phyloP scores from a whole-genome alignment of 2,329 filamentous ascomycete genomes.

The Domatiomyces catenatus region DNA sequence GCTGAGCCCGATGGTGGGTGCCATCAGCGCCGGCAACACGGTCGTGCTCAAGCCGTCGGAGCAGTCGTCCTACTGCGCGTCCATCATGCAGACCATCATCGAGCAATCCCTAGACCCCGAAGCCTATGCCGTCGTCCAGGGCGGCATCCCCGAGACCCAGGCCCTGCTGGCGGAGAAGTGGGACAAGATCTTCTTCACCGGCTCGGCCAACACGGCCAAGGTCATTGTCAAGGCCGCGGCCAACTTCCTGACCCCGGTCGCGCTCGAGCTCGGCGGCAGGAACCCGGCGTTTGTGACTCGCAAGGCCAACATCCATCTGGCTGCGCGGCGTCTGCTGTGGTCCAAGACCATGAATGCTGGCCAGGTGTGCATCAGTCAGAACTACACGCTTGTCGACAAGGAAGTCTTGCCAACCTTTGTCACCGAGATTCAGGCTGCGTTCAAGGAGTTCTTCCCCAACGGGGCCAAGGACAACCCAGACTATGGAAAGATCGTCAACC shows the following conservation, averaged over 20 bases:
- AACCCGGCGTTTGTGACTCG: conserved; percentile 89
- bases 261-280: conserved; percentile 75
- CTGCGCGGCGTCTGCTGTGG: conserved; percentile 75
- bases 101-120: conserved; percentile 60
- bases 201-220: conserved; percentile 60
- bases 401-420: conserved; percentile 58
- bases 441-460: conserved; percentile 67
- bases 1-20: conserved; percentile 65
- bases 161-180: conserved; percentile 75
- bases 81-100: conserved; percentile 65
- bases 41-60: conserved; percentile 86
- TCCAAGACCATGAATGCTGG: conserved; percentile 75
- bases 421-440: conserved; percentile 53
- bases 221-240: conserved; percentile 85
- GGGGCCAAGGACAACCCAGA: conserved; percentile 67
- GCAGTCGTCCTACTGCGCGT: conserved; percentile 57
- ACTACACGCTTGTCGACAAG: conserved; percentile 75
- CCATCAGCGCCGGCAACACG: conserved; percentile 83
- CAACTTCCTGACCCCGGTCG: conserved; percentile 70
- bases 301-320: conserved; percentile 61
- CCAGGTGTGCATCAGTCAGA: conserved; percentile 84
- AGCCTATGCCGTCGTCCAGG: conserved; percentile 66
- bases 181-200: conserved; percentile 98
- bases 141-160: conserved; percentile 63
- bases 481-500: conserved; percentile 66